Evolutionary conservation across 345 rosid species (phyloP).

Genomic region (Salix exigua): DNA sequence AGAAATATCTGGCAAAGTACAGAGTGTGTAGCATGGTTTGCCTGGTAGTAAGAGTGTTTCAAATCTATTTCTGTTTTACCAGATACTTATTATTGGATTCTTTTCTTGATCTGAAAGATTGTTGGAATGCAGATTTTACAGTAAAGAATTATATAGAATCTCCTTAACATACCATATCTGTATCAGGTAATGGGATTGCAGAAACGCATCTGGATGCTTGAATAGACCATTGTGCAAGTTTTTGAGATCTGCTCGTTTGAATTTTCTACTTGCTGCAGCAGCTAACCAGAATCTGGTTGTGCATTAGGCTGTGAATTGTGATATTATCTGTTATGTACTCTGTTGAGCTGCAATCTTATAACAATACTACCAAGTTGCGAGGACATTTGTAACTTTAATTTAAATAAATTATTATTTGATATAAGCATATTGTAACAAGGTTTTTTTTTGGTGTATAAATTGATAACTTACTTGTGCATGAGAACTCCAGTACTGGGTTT

Average conservation of each 20-base stretch:
- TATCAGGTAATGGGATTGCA: conserved; percentile 15
- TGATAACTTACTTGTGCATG: too few species aligned
- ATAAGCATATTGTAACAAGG: background rate
- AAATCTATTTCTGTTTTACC: background rate
- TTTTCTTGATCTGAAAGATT: background rate
- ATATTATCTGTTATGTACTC: conserved; percentile 2
- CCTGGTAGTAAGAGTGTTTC: conserved; percentile 11
- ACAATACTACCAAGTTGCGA: background rate
- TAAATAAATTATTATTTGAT: conserved; percentile 7
- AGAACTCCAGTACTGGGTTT: too few species aligned
- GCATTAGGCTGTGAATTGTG: conserved; percentile 23
- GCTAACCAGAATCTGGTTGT: conserved; percentile 20
- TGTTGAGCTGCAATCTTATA: conserved; percentile 7
- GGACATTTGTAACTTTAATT: conserved; percentile 1
- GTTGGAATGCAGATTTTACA: conserved; percentile 22
- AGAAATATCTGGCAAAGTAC: conserved; percentile 45
- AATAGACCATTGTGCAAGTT: conserved; percentile 13
- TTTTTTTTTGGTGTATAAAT: too few species aligned
- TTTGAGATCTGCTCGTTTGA: conserved; percentile 15
- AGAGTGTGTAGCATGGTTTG: conserved; percentile 38
- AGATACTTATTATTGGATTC: background rate
- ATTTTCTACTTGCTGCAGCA: conserved; percentile 13
- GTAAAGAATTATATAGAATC: background rate
- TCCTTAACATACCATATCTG: conserved; percentile 23
- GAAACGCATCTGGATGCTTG: conserved; percentile 18